Conservation (phyloP, 139 green algal species). For the Chlorella sp. region DNA sequence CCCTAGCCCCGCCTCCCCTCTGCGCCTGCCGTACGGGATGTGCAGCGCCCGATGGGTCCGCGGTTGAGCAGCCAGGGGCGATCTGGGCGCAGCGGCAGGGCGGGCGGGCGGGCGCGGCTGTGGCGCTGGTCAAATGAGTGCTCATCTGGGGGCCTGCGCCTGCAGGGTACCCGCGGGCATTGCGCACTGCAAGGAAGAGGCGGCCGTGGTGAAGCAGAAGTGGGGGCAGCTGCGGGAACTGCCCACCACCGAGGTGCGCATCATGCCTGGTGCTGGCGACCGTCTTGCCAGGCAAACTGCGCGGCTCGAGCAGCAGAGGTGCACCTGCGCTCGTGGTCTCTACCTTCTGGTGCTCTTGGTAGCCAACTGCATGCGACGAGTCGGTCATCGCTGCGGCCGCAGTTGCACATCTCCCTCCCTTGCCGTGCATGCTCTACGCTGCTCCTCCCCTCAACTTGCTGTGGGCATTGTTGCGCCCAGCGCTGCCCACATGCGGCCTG, state of each 20-base stretch:
- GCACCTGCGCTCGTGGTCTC: neutral
- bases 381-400: neutral
- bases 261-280: too few species aligned
- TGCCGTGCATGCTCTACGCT: too few species aligned
- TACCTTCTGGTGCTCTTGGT: neutral
- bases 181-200: constrained; percentile 41
- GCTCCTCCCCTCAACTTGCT: too few species aligned
- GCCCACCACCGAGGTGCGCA: constrained; percentile 40
- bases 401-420: neutral
- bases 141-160: neutral
- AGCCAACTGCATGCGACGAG: neutral
- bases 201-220: constrained; percentile 32
- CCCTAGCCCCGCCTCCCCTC: neutral
- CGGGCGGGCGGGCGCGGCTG: neutral
- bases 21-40: too few species aligned
- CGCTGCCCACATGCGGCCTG: too few species aligned
- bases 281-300: too few species aligned
- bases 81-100: neutral
- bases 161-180: constrained; percentile 49
- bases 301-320: neutral
- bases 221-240: constrained; percentile 47
- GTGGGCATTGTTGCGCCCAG: too few species aligned
- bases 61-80: neutral
- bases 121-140: neutral
- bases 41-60: too few species aligned